Conservation (phyloP, 352 stramenopile species). For the Globisporangium middletonii region DNA sequence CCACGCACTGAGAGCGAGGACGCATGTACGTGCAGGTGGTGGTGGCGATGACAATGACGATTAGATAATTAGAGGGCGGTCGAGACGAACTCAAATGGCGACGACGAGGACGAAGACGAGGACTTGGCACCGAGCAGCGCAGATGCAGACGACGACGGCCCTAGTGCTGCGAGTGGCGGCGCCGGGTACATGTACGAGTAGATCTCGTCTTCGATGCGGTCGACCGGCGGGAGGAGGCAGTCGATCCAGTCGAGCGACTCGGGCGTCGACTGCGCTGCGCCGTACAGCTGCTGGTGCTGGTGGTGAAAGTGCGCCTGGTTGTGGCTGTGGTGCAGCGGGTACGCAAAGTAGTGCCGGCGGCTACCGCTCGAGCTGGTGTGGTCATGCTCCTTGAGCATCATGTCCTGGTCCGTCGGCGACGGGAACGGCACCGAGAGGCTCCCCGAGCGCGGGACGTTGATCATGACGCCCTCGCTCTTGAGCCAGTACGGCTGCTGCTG, state of each 20-base stretch:
- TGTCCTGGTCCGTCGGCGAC: slow-evolving; percentile 15
- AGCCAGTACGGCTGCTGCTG: slow-evolving; percentile 9
- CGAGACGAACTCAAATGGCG: slow-evolving; percentile 30
- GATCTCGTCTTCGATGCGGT: slow-evolving; percentile 26
- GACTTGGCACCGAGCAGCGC: slow-evolving; percentile 6
- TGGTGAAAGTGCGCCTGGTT: slow-evolving; percentile 13
- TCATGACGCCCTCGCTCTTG: slow-evolving; percentile 15
- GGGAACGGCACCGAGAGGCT: slow-evolving; percentile 16
- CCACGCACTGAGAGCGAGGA: background rate
- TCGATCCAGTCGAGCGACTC: slow-evolving; percentile 58
- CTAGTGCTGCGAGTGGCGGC: background rate
- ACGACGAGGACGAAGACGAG: slow-evolving; percentile 13
- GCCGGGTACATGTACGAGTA: slow-evolving; percentile 39
- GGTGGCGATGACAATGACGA: background rate
- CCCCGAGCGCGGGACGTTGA: slow-evolving; percentile 23
- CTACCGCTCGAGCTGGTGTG: slow-evolving; percentile 4
- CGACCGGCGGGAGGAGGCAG: slow-evolving; percentile 32
- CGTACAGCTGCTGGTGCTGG: background rate
- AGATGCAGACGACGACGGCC: slow-evolving; percentile 9
- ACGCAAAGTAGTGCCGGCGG: slow-evolving; percentile 14
- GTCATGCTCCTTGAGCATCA: slow-evolving; percentile 34
- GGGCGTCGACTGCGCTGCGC: slow-evolving; percentile 10
- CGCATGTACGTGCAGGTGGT: no score
- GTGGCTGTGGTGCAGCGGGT: background rate
- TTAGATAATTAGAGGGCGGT: slow-evolving; percentile 16